Base-by-base conservation (phyloP, 495 filamentous ascomycete species). In the Neurospora sp. region DNA sequence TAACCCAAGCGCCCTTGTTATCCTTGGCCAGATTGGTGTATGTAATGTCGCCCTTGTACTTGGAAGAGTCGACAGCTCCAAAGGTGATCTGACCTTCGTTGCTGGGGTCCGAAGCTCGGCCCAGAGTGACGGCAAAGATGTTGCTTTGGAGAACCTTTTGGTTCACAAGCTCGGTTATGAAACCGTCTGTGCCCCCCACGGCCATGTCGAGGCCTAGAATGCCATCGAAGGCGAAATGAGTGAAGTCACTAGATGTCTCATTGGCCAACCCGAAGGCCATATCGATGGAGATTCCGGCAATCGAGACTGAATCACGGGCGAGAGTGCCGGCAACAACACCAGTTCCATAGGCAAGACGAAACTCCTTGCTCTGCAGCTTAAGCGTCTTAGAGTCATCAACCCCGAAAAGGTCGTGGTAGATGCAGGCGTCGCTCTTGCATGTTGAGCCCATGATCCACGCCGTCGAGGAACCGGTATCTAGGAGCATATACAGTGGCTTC, bases 61-160 rank as follows among this genome's bases (percentile, higher is more conserved):
- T 89, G 48, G 85, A 81, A 6, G 81, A 83, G 78, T 97, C 91
- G 18, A 89, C 82, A 18, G 84, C 86, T 11, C 94, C 94, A 78
- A 97, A 93, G 62, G 89, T 93, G 75, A 96, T 84, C 72, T 92
- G 89, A 4, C 93, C 93, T 70, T 92, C 88, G 76, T 92, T 92
- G 18, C 75, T 75, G 4, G 88, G 85, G 77, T 94, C 92, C 7
- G 84, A 81, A 48, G 81, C 82, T 59, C 94, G 88, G 46, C 87
- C 87, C 31, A 97, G 81, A 72, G 88, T 88, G 71, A 96, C 81
- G 42, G 89, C 88, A 76, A 93, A 89, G 23, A 96, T 77, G 77
- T 92, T 93, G 1, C 86, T 81, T 10, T 86, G 75, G 69, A 96
- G 82, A 4, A 87, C 70, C 39, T 88, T 86, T n/a, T 88, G 81